Percentiles rank a stretch among this genome's conserved stretches.
These are phyloP conservation scores for Phytopythium chamaehyphon DNA, from an alignment of 352 stramenopile species.

Conservation along the genomic window DNA sequence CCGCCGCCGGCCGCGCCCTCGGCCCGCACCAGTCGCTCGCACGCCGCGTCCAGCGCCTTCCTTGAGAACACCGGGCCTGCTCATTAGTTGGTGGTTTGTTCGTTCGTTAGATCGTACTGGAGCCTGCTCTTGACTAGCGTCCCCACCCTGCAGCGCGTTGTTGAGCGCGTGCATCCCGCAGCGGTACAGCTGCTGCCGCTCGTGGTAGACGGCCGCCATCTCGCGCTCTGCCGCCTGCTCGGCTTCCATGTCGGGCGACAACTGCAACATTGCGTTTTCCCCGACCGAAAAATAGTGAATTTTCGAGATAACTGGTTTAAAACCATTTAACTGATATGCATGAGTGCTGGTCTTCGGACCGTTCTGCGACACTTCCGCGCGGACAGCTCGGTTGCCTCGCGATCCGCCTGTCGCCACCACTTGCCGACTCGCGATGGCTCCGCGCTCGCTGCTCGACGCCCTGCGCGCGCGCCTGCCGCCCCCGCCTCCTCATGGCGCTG, in stretches of 20 bases:
- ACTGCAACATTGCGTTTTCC: no score
- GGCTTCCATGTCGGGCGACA: neutral
- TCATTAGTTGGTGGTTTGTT: neutral
- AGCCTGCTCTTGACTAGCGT: no score
- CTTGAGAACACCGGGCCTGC: constrained; percentile 50
- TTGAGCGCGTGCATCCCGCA: constrained; percentile 82
- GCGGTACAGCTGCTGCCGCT: constrained; percentile 65
- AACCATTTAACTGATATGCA: no score
- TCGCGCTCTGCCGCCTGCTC: constrained; percentile 7
- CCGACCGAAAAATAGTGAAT: no score
- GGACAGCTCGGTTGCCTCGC: no score
- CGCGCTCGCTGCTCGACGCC: constrained; percentile 2
- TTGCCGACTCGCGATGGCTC: neutral
- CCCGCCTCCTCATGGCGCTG: no score
- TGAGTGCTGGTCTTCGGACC: no score
- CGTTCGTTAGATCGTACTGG: no score
- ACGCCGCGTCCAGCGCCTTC: constrained; percentile 38
- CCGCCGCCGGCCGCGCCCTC: constrained; percentile 9
- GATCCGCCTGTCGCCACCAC: neutral
- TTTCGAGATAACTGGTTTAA: no score
- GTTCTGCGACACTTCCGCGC: no score
- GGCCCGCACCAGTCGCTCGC: constrained; percentile 26
- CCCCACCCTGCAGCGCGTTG: constrained; percentile 77
- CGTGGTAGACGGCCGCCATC: constrained; percentile 46
- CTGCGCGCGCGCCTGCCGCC: neutral